Evolutionary conservation across 305 asterid species (phyloP).

Genomic region (Rubia tinctorum): DNA sequence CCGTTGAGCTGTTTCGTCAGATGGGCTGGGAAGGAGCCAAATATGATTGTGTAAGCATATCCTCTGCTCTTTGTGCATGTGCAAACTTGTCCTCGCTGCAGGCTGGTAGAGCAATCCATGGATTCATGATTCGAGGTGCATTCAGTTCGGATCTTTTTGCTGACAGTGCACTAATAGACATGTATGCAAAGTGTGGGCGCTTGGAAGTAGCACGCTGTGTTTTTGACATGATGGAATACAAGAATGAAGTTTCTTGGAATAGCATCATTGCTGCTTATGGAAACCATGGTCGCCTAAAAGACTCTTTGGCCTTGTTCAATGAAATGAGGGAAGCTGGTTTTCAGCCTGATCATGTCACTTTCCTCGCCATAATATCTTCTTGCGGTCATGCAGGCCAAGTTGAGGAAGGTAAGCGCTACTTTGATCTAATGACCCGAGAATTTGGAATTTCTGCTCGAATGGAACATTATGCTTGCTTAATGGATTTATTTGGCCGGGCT

Average conservation of each 20-base stretch:
- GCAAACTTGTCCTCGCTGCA: constrained; percentile 56
- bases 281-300: constrained; percentile 51
- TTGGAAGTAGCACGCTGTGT: constrained; percentile 49
- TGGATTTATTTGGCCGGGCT: constrained; percentile 72
- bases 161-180: constrained; percentile 67
- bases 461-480: constrained; percentile 85
- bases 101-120: constrained; percentile 69
- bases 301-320: constrained; percentile 42
- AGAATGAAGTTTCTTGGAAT: constrained; percentile 88
- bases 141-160: constrained; percentile 48
- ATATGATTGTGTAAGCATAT: constrained; percentile 68
- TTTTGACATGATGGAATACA: constrained; percentile 51
- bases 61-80: constrained; percentile 78
- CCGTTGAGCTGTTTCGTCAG: constrained; percentile 52
- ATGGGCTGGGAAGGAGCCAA: constrained; percentile 62
- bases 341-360: constrained; percentile 67
- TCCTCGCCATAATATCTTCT: constrained; percentile 71
- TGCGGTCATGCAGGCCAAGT: constrained; percentile 77
- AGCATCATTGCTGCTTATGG: constrained; percentile 88
- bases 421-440: constrained; percentile 48
- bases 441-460: constrained; percentile 46
- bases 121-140: constrained; percentile 52
- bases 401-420: constrained; percentile 56
- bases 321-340: constrained; percentile 58
- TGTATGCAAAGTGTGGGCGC: constrained; percentile 79